These are phyloP conservation scores for Arachis monticola DNA, from an alignment of 331 rosid genomes.

Conservation along the genomic window DNA sequence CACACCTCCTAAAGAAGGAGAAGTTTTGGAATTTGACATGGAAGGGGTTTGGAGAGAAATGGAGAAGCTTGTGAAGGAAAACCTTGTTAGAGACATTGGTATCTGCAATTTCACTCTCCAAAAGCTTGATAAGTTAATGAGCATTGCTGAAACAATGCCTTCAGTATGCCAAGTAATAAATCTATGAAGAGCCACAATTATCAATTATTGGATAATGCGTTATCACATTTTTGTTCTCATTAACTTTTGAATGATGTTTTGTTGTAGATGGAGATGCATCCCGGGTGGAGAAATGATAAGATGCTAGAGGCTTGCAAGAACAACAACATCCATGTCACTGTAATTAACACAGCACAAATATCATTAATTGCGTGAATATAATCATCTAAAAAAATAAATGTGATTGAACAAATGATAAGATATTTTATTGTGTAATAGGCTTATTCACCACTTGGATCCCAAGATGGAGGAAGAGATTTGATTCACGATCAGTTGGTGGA, in stretches of 20 bases:
- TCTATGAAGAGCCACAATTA: neutral
- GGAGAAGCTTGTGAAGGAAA: conserved; percentile 60
- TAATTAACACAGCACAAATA: conserved; percentile 21
- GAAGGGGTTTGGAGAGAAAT: conserved; percentile 69
- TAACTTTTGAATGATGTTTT: conserved; percentile 8
- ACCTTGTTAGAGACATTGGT: conserved; percentile 58
- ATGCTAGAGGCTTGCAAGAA: conserved; percentile 62
- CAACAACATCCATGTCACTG: conserved; percentile 63
- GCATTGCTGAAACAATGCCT: conserved; percentile 48
- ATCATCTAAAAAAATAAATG: too few species aligned
- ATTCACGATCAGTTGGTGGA: conserved; percentile 52
- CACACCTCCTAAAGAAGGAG: conserved; percentile 57
- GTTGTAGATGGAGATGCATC: conserved; percentile 63
- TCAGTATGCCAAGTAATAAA: conserved; percentile 50
- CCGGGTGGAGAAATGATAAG: conserved; percentile 70
- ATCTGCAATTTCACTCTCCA: conserved; percentile 53
- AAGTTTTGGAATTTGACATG: conserved; percentile 55
- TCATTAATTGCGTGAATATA: too few species aligned
- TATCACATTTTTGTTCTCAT: too few species aligned
- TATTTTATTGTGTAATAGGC: conserved; percentile 39
- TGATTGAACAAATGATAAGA: too few species aligned
- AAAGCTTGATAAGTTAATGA: conserved; percentile 49
- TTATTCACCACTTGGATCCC: conserved; percentile 58
- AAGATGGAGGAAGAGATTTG: conserved; percentile 53
- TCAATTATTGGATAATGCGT: too few species aligned